Evolutionary conservation across 345 rosid species (phyloP).

Genomic region (Corchorus olitorius): DNA sequence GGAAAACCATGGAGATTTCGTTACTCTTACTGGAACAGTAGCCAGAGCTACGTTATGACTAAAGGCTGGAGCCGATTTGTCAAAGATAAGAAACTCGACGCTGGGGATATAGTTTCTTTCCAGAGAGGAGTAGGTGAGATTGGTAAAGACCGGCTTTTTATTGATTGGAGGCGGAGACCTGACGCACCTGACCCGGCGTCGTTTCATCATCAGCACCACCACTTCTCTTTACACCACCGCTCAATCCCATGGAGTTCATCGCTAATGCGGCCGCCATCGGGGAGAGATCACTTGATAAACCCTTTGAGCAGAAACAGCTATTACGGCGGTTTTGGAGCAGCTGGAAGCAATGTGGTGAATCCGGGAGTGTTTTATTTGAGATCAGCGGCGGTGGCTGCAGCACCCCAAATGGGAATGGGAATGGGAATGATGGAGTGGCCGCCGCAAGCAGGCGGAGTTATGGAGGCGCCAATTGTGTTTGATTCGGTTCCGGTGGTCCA

Average conservation of each 20-base stretch:
- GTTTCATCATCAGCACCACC: slow-evolving; percentile 31
- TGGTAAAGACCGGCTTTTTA: slow-evolving; percentile 50
- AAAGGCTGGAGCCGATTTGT: slow-evolving; percentile 89
- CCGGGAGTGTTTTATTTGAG: slow-evolving; percentile 38
- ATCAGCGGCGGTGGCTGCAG: slow-evolving; percentile 15
- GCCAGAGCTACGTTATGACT: slow-evolving; percentile 85
- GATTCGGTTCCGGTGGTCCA: slow-evolving; percentile 69
- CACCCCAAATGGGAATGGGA: slow-evolving; percentile 41
- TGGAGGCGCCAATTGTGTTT: slow-evolving; percentile 35
- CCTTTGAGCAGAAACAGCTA: slow-evolving; percentile 24
- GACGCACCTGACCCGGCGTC: slow-evolving; percentile 31
- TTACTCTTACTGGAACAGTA: slow-evolving; percentile 79
- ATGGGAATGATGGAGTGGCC: slow-evolving; percentile 35
- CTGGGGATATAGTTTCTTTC: slow-evolving; percentile 78
- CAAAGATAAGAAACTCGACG: slow-evolving; percentile 74
- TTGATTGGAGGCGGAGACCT: slow-evolving; percentile 71
- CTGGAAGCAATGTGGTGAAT: slow-evolving; percentile 31
- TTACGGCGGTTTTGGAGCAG: slow-evolving; percentile 22
- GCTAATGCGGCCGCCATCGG: slow-evolving; percentile 39
- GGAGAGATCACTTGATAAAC: slow-evolving; percentile 27
- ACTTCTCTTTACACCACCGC: slow-evolving; percentile 30
- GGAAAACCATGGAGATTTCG: slow-evolving; percentile 71
- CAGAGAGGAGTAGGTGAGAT: slow-evolving; percentile 60
- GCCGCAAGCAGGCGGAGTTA: slow-evolving; percentile 14
- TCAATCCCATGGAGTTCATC: slow-evolving; percentile 50